These are phyloP conservation scores for Fragilaria radians DNA, from an alignment of 108 stramenopile genomes.

Conservation along the genomic window DNA sequence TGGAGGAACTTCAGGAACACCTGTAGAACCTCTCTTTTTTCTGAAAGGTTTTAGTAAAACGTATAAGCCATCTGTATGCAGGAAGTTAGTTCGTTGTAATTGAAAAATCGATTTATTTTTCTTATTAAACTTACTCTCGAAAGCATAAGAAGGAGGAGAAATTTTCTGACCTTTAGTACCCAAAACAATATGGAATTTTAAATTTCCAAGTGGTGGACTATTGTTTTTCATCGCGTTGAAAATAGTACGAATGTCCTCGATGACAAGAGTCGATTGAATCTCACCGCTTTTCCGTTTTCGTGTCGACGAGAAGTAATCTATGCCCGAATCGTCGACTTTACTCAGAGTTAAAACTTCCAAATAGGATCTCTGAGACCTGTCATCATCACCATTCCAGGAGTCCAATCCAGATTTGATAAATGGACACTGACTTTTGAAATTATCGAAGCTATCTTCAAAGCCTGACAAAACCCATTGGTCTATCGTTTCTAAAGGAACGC, in stretches of 20 bases:
- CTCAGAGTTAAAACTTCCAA: too few species aligned
- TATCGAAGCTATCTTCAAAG: too few species aligned
- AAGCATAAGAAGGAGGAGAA: not conserved
- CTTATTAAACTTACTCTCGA: not conserved
- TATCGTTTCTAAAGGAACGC: too few species aligned
- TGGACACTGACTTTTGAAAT: too few species aligned
- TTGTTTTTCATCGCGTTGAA: not conserved
- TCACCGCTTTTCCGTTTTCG: not conserved
- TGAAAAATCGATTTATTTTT: not conserved
- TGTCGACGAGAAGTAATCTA: too few species aligned
- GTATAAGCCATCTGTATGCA: not conserved
- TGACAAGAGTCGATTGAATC: not conserved
- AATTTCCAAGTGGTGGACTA: not conserved
- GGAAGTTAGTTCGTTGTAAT: not conserved
- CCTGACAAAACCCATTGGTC: too few species aligned
- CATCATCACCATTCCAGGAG: too few species aligned
- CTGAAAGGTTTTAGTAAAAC: not conserved
- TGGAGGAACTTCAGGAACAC: not conserved
- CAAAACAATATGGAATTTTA: not conserved
- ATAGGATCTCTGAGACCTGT: too few species aligned
- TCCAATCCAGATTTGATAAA: too few species aligned
- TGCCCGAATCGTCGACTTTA: too few species aligned
- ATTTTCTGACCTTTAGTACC: not conserved
- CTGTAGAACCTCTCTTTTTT: not conserved
- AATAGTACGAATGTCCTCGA: not conserved